Evolutionary conservation across 441 rosid species (phyloP).

Genomic region (Gossypium schwendimanii): DNA sequence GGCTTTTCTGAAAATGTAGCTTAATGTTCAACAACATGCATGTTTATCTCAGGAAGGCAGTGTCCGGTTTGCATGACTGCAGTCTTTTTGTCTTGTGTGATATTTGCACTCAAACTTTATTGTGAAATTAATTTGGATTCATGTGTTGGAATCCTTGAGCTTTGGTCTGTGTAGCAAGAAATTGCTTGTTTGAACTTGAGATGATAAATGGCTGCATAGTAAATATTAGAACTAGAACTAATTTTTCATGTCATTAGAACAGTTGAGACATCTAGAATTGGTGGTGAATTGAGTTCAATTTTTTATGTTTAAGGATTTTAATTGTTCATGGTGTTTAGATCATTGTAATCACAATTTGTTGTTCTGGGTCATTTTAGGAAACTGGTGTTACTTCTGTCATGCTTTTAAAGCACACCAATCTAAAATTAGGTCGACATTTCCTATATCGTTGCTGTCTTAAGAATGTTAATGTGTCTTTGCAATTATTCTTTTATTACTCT

Average conservation of each 20-base stretch:
- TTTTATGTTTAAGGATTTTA: not conserved
- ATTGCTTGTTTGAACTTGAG: not conserved
- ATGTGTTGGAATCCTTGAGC: not conserved
- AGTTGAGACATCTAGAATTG: not conserved
- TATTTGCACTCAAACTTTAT: not conserved
- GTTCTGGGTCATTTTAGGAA: not conserved
- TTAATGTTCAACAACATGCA: not conserved
- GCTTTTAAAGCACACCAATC: not conserved
- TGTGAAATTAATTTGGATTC: not conserved
- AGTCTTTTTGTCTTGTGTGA: not conserved
- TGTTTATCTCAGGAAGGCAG: not conserved
- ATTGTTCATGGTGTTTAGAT: not conserved
- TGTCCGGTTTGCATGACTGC: not conserved
- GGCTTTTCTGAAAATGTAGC: not conserved
- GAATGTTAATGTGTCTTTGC: not conserved
- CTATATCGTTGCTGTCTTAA: not conserved
- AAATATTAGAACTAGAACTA: not conserved
- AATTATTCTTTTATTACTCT: constrained; percentile 2
- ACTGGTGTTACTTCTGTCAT: not conserved
- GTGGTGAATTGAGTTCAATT: not conserved
- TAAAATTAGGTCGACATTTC: not conserved
- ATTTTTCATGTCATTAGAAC: not conserved
- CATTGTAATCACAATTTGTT: not conserved
- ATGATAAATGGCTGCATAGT: not conserved
- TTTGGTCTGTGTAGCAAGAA: constrained; percentile 1